Evolutionary conservation across 2,329 filamentous ascomycete genomes (phyloP).

Genomic region (Monosporascus sp.): DNA sequence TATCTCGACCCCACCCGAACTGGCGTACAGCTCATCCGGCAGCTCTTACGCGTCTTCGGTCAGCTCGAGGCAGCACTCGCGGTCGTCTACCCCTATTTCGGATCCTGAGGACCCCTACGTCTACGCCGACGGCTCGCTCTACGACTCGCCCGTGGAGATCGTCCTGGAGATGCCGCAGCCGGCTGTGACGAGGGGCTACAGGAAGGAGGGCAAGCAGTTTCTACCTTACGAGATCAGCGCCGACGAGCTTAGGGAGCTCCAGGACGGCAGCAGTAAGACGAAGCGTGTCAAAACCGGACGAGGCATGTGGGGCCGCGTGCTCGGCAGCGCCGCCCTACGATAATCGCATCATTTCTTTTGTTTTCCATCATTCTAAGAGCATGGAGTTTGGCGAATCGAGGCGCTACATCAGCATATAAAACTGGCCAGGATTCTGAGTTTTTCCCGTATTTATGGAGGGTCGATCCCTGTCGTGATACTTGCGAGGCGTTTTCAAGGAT

Average conservation of each 20-base stretch:
- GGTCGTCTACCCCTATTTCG: conserved; percentile 46
- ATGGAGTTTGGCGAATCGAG: conserved; percentile 4
- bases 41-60: conserved; percentile 44
- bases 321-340: conserved; percentile 39
- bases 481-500: not conserved
- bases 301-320: conserved; percentile 49
- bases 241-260: conserved; percentile 46
- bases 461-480: conserved; percentile 9
- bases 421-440: not conserved
- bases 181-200: conserved; percentile 30
- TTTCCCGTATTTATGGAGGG: too few species aligned
- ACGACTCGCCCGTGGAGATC: conserved; percentile 45
- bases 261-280: conserved; percentile 39
- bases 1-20: conserved; percentile 40
- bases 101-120: conserved; percentile 40
- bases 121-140: conserved; percentile 34
- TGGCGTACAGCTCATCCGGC: conserved; percentile 36
- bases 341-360: conserved; percentile 13
- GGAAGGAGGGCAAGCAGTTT: conserved; percentile 24
- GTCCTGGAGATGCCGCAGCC: conserved; percentile 32
- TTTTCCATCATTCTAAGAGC: conserved; percentile 3
- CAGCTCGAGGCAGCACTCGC: conserved; percentile 40
- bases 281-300: conserved; percentile 43
- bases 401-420: conserved; percentile 1
- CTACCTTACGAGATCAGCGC: conserved; percentile 52